Evolutionary conservation across 176 grass and related monocot genomes (phyloP).

Genomic region (Triticum aestivum): DNA sequence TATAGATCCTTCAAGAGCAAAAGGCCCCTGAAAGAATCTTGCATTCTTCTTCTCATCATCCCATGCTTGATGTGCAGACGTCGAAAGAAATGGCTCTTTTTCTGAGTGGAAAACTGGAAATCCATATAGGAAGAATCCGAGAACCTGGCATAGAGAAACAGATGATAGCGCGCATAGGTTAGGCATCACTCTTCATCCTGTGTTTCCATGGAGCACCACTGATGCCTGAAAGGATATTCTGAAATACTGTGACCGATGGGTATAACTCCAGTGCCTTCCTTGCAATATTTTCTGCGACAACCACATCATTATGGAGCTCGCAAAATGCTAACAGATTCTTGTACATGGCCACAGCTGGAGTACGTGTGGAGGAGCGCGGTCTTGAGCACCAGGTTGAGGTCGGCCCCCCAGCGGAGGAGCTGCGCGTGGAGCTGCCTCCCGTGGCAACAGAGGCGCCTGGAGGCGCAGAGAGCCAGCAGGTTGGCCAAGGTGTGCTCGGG

Average conservation of each 20-base stretch:
- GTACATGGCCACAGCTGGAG: slow-evolving; percentile 49
- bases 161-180: background rate
- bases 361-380: slow-evolving; percentile 73
- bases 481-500: slow-evolving; percentile 56
- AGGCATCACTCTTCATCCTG: slow-evolving; percentile 35
- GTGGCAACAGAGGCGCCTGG: slow-evolving; percentile 8
- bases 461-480: slow-evolving; percentile 49
- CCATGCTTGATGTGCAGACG: background rate
- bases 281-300: slow-evolving; percentile 1
- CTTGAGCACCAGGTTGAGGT: slow-evolving; percentile 70
- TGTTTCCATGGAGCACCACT: slow-evolving; percentile 33
- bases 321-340: slow-evolving; percentile 34
- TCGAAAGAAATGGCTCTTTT: slow-evolving; percentile 1
- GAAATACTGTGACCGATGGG: slow-evolving; percentile 28
- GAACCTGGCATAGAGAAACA: background rate
- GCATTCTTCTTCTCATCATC: background rate
- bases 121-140: background rate
- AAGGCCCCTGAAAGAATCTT: background rate
- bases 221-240: slow-evolving; percentile 36
- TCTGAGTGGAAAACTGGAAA: background rate
- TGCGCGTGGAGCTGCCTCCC: slow-evolving; percentile 66
- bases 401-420: slow-evolving; percentile 45
- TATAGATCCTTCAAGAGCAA: background rate
- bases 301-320: slow-evolving; percentile 21
- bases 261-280: slow-evolving; percentile 36